phyloP scores from a whole-genome alignment of 2,329 filamentous ascomycete species.

The Diaporthe nobilis region DNA sequence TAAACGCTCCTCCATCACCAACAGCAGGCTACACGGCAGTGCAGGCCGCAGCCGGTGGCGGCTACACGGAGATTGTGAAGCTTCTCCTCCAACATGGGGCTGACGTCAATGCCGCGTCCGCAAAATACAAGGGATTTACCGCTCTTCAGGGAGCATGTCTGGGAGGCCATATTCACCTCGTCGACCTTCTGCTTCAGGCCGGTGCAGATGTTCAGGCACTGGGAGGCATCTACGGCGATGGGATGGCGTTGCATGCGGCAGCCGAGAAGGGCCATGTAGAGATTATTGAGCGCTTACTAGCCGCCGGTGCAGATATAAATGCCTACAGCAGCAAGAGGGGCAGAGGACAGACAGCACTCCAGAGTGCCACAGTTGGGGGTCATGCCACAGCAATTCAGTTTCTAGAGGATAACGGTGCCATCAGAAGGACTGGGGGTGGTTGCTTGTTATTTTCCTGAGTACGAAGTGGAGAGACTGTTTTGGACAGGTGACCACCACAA shows the following conservation, averaged over 20 bases:
- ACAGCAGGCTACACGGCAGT: constrained; percentile 45
- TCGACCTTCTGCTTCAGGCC: constrained; percentile 42
- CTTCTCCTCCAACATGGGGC: constrained; percentile 43
- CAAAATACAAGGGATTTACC: constrained; percentile 47
- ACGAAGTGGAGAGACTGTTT: neutral
- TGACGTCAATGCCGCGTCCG: constrained; percentile 42
- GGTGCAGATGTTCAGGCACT: constrained; percentile 46
- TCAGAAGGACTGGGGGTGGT: neutral
- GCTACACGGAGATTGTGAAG: constrained; percentile 38
- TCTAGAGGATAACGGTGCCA: neutral
- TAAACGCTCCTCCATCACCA: constrained; percentile 49
- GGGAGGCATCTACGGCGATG: constrained; percentile 44
- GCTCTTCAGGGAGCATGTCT: constrained; percentile 54
- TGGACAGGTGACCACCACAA: too few relatives aligned
- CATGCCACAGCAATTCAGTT: neutral
- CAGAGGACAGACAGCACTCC: constrained; percentile 40
- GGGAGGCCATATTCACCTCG: constrained; percentile 52
- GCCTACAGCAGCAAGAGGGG: neutral
- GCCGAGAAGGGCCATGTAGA: constrained; percentile 41
- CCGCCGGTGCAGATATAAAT: constrained; percentile 40
- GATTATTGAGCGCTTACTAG: constrained; percentile 42
- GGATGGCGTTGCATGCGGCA: constrained; percentile 43
- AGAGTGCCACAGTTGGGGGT: constrained; percentile 37
- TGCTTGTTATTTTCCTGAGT: neutral
- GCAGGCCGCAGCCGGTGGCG: constrained; percentile 43